Base-by-base conservation (phyloP, 1,139 yeast genomes). In the Blastobotrys apis region DNA sequence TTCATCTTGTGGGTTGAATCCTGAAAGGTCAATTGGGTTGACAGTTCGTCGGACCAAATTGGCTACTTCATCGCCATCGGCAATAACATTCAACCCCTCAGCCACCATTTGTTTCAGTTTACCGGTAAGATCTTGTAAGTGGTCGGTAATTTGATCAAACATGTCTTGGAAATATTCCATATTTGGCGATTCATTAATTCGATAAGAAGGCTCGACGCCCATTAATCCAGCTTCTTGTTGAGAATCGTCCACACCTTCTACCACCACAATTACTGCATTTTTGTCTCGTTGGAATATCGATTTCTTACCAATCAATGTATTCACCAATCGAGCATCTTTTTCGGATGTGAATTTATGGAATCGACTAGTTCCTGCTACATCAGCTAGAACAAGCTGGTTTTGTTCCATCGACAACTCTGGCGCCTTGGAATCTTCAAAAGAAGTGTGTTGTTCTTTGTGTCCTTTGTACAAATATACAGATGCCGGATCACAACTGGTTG, bases 361-460 rank as follows among this genome's bases (percentile, higher is more conserved):
- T 13, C 49, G 44, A 22, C 52, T 39, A 17, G 56, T 48, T 5
- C 60, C 60, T 13, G 50, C 54, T 30, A 54, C 47, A 41, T 58
- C 60, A 3, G 60, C 57, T 23, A 58, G 46, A 26, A 57, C 56
- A 22, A 57, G 50, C 49, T 57, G 59, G 36, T 55, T 48, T 45
- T 57, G 61, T 21, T 52, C 55, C 29, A 48, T 25, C 33, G 47
- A 45, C 37, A 50, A 40, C 22, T 22, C 25, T 13, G 49, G 49
- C 13, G 45, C 44, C 8, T 20, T 23, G 8, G 36, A 15, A n/a
- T 35, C 44, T 9, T 20, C 38, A 37, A 37, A 35, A 4, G 45
- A 35, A n/a, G 36, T 26, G 38, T 45, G 48, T 12, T 37, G 37
- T 20, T 39, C 42, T 20, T 37, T 13, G 29, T 35, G 37, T 4